Base-by-base conservation (phyloP, 768 basidiomycete genomes). In the Trametes elegans region DNA sequence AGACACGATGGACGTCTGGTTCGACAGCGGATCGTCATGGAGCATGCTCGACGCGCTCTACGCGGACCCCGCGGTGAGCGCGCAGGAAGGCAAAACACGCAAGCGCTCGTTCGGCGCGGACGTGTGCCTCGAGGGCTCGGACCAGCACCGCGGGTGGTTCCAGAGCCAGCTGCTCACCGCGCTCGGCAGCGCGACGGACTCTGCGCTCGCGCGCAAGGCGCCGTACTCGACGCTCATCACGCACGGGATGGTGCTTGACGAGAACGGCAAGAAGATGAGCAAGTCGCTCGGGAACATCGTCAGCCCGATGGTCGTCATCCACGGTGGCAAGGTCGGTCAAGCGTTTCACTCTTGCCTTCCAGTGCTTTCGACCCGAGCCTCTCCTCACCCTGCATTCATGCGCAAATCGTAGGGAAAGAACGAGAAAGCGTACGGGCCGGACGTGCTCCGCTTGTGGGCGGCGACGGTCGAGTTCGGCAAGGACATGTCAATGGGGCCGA, bases 1-100 rank as follows among this genome's bases (percentile, higher is more conserved):
- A 2, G 96, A 99, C 67, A 99, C 96, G 2, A 93, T 98, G 86
- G 96, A 99, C 68, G 96, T 99, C 14, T 99, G 96, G 96, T 98
- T 98, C 62, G 96, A 99, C 71, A 95, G 92, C 62, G 96, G 96
- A 4, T 85, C 90, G 2, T 90, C 94, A 3, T 99, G 96, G 96
- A 85, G 91, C 2, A 79, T 91, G 76, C 72, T 96, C 16, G 60
- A 64, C 6, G 72, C 73, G 32, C 72, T 75, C 45, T 75, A 69
- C 18, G 70, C 73, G 16, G 72, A 66, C 21, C 47, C 29, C 0
- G 56, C 45, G 2, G 21, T 11, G 0, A 62, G 61, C 42, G 47
- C 60, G 7, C 52, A 55, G 26, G 51, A 36, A 13, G 50, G 50
- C 26, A 53, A 53, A 9, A 64, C 57, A 29, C 58, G 47, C 29